Conservation (phyloP, 352 stramenopile genomes). For the Pythium grandisporangium region DNA sequence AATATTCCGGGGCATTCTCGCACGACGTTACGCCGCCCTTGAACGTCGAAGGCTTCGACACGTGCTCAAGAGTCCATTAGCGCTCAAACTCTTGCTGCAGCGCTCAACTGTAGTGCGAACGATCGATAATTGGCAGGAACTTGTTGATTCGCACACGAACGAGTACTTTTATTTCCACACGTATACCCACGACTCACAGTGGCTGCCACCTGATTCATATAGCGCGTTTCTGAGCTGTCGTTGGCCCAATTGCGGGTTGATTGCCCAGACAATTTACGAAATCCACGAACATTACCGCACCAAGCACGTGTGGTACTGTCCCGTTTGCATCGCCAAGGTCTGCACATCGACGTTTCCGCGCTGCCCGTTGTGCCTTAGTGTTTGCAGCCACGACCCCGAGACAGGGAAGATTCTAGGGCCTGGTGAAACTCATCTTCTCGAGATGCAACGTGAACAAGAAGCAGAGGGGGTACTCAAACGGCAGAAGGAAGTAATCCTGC, state of each 20-base stretch:
- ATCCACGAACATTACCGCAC: conserved; percentile 70
- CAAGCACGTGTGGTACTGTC: conserved; percentile 66
- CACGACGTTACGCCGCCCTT: conserved; percentile 23
- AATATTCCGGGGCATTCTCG: conserved; percentile 45
- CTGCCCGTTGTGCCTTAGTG: conserved; percentile 52
- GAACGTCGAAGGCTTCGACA: conserved; percentile 41
- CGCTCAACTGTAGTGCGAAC: conserved; percentile 52
- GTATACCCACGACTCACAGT: conserved; percentile 73
- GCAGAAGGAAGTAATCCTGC: conserved; percentile 47
- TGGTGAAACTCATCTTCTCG: conserved; percentile 41
- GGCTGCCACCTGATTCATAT: conserved; percentile 55
- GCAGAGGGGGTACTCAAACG: conserved; percentile 27
- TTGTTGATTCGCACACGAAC: conserved; percentile 71
- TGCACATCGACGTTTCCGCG: conserved; percentile 54
- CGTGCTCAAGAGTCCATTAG: conserved; percentile 57
- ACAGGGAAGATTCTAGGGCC: conserved; percentile 53
- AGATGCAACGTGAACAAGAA: conserved; percentile 30
- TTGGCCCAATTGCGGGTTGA: conserved; percentile 48
- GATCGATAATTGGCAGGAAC: conserved; percentile 67
- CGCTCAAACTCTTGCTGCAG: conserved; percentile 56
- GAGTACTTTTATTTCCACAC: conserved; percentile 85
- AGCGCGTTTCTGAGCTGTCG: conserved; percentile 50
- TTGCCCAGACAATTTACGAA: conserved; percentile 51
- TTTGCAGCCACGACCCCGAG: conserved; percentile 40
- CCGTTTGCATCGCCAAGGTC: conserved; percentile 61